Evolutionary conservation across 441 rosid species (phyloP), one percentile per base, ranked within the genome.

Genomic region (Adansonia madagascariensis): DNA sequence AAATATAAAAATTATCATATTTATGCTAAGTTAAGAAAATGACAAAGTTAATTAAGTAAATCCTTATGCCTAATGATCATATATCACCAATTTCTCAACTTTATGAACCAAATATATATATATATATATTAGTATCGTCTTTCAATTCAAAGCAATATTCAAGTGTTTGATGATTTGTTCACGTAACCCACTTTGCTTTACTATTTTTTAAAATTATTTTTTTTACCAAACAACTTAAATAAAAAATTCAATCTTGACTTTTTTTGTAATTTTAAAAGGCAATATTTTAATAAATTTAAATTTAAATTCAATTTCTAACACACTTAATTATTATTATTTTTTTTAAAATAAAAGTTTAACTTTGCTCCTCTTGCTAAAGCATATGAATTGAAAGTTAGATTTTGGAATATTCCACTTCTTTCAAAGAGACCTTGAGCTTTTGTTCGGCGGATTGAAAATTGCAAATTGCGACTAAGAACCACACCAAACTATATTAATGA

Each of bases 81-180:
- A 0, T 0, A 24, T 24, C 27, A 24, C 27, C 27, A 24, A 24
- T 1, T 24, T 24, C 27, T 24, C 27, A 24, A 24, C 27, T 24
- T 24, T 24, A 24, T 24, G 27, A 24, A 24, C 27, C 27, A 24
- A 24, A 24, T 24, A 24, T 24, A 24, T 24, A 24, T 24, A 24
- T 24, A 24, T 24, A 24, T 24, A 24, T 24, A 24, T 46, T n/a
- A 17, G 43, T 41, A 41, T 65, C 41, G 14, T 17, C 41, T 3
- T 65, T 63, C 27, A 41, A 43, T 47, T 39, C 50, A 17, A 65
- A 27, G 50, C 50, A 65, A 18, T n/a, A n/a, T 65, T 65, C 50
- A 41, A 43, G 70, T 65, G 27, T 41, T 65, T 43, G 50, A 65
- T 65, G 27, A 65, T 65, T 65, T 65, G 70, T 65, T 65, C 50